These are phyloP conservation scores for Pythium grandisporangium DNA, from an alignment of 352 stramenopile species.

Conservation along the genomic window DNA sequence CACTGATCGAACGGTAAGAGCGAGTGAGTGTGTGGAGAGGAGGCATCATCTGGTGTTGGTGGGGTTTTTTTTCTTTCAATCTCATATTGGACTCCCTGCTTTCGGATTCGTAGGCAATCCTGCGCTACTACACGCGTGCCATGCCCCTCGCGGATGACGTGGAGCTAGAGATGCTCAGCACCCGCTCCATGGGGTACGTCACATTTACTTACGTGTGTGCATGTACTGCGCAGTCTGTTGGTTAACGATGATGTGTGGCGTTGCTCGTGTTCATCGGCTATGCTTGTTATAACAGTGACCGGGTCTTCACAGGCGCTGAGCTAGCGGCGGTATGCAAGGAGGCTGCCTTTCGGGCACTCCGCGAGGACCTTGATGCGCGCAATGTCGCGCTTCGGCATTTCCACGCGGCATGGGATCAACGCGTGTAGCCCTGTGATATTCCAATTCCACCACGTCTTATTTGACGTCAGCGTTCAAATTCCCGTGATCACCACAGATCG, in stretches of 20 bases:
- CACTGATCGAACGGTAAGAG: conserved; percentile 27
- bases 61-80: conserved; percentile 2
- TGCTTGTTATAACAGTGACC: too few relatives aligned
- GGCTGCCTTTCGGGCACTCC: conserved; percentile 67
- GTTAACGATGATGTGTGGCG: too few relatives aligned
- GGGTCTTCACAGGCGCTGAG: conserved; percentile 65
- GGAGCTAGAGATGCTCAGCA: conserved; percentile 28
- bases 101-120: conserved; percentile 57
- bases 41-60: neutral
- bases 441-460: too few relatives aligned
- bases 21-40: neutral
- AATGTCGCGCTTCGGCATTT: conserved; percentile 33
- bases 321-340: conserved; percentile 69
- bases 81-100: conserved; percentile 1
- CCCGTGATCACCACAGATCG: too few relatives aligned
- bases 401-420: conserved; percentile 33
- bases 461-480: too few relatives aligned
- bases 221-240: too few relatives aligned
- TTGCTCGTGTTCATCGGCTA: too few relatives aligned
- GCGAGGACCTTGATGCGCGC: conserved; percentile 36
- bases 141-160: conserved; percentile 66
- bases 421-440: too few relatives aligned
- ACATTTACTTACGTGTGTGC: too few relatives aligned
- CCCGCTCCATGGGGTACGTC: conserved; percentile 25
- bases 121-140: conserved; percentile 44